Percentiles rank a stretch among this genome's conserved stretches.
Evolutionary conservation across 352 stramenopile genomes (phyloP).

Genomic region (Blastocystis sp.): DNA sequence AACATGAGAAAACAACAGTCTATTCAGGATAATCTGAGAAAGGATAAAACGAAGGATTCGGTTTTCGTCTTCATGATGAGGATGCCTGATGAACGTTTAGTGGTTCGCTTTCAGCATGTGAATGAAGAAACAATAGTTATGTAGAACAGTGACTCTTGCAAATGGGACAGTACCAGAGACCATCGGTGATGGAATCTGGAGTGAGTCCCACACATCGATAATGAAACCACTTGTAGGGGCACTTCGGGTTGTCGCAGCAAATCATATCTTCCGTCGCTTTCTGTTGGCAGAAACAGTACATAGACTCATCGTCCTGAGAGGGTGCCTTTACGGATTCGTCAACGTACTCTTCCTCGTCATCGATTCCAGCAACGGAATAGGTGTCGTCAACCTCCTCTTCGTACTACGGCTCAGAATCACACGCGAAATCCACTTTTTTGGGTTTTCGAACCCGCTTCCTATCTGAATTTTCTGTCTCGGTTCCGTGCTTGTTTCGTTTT

Average conservation of each 20-base stretch:
- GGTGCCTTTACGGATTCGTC: neutral
- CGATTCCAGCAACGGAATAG: neutral
- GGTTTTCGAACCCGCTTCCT: neutral
- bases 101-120: neutral
- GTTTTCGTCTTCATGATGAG: neutral
- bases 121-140: neutral
- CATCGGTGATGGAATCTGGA: neutral
- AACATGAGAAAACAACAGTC: neutral
- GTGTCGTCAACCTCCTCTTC: neutral
- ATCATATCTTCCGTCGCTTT: constrained; percentile 48
- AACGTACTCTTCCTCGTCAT: constrained; percentile 18
- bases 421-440: neutral
- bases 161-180: constrained; percentile 27
- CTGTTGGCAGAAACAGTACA: constrained; percentile 24
- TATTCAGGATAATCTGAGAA: neutral
- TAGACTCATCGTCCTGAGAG: neutral
- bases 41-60: neutral
- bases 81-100: too few species aligned
- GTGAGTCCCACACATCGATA: constrained; percentile 35
- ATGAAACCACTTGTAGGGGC: constrained; percentile 55
- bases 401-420: neutral
- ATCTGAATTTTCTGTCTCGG: neutral
- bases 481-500: neutral
- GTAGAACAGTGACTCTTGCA: neutral
- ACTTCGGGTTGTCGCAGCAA: constrained; percentile 51